A percentile compares a stretch with the other conserved stretches of the same genome.
These are phyloP conservation scores for Calonectria leucothoes DNA, from an alignment of 2,329 filamentous ascomycete genomes.

Conservation along the genomic window DNA sequence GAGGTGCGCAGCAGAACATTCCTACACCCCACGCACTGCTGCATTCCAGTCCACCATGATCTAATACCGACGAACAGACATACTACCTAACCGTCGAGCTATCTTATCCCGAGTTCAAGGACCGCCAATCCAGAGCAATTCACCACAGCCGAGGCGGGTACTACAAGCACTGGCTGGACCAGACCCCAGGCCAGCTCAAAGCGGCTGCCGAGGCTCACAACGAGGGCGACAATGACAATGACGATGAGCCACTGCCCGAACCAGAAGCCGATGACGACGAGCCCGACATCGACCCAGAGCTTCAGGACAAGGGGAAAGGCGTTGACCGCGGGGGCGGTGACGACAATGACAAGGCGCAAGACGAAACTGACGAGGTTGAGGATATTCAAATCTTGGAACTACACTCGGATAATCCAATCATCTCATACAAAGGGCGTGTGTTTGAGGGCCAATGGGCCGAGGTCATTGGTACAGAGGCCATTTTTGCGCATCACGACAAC, in stretches of 20 bases:
- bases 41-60: background rate
- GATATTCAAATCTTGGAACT: slow-evolving; percentile 86
- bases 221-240: slow-evolving; percentile 41
- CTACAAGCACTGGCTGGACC: slow-evolving; percentile 55
- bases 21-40: background rate
- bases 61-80: slow-evolving; percentile 57
- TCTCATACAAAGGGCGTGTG: slow-evolving; percentile 82
- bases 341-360: slow-evolving; percentile 29
- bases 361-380: slow-evolving; percentile 23
- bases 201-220: slow-evolving; percentile 19
- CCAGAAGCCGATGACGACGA: slow-evolving; percentile 49
- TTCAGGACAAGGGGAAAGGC: slow-evolving; percentile 35
- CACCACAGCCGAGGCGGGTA: slow-evolving; percentile 59
- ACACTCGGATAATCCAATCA: slow-evolving; percentile 79
- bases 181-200: slow-evolving; percentile 38
- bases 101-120: slow-evolving; percentile 68
- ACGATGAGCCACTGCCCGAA: slow-evolving; percentile 47
- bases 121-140: slow-evolving; percentile 52
- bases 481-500: slow-evolving; percentile 70
- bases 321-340: slow-evolving; percentile 24
- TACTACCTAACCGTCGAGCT: slow-evolving; percentile 74
- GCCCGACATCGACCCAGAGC: slow-evolving; percentile 37
- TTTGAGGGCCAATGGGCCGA: slow-evolving; percentile 86
- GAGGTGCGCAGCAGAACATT: slow-evolving; percentile 56
- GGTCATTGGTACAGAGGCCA: slow-evolving; percentile 85